phyloP scores from a whole-genome alignment of 129 eudicot species.

The Artemisia annua region DNA sequence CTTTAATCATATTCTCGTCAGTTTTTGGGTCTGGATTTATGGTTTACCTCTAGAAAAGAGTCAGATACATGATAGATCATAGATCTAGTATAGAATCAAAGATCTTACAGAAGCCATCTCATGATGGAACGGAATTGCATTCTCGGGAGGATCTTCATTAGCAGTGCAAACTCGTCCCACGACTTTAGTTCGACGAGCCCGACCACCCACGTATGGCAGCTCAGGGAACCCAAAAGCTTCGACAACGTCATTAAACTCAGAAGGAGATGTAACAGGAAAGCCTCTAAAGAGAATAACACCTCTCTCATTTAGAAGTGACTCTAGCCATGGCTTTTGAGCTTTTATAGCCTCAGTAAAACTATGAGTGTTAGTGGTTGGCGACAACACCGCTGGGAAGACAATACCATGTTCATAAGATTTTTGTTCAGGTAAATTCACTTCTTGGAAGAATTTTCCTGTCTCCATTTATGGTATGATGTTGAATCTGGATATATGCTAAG shows the following conservation, averaged over 20 bases:
- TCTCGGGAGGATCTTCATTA: slow-evolving; percentile 70
- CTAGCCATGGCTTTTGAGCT: slow-evolving; percentile 57
- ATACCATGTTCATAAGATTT: background rate
- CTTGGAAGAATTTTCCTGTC: too few relatives aligned
- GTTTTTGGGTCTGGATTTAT: background rate
- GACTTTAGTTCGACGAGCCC: slow-evolving; percentile 65
- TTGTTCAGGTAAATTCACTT: too few relatives aligned
- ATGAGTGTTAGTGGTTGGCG: slow-evolving; percentile 33
- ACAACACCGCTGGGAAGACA: slow-evolving; percentile 55
- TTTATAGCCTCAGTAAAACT: slow-evolving; percentile 30
- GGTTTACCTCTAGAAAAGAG: background rate
- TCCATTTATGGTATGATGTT: too few relatives aligned
- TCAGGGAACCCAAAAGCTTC: slow-evolving; percentile 83
- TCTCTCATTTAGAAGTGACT: slow-evolving; percentile 42
- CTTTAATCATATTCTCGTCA: too few relatives aligned
- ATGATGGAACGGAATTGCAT: slow-evolving; percentile 73
- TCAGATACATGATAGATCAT: background rate
- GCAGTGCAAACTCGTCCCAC: slow-evolving; percentile 80
- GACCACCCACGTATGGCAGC: slow-evolving; percentile 62
- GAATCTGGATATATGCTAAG: too few relatives aligned
- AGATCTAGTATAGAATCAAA: background rate
- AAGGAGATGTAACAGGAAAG: slow-evolving; percentile 45
- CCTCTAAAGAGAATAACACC: slow-evolving; percentile 82
- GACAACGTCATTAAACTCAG: slow-evolving; percentile 67
- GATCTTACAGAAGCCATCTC: slow-evolving; percentile 74